Evolutionary conservation across 257 asterid species (phyloP).

Genomic region (Penstemon newberryi): DNA sequence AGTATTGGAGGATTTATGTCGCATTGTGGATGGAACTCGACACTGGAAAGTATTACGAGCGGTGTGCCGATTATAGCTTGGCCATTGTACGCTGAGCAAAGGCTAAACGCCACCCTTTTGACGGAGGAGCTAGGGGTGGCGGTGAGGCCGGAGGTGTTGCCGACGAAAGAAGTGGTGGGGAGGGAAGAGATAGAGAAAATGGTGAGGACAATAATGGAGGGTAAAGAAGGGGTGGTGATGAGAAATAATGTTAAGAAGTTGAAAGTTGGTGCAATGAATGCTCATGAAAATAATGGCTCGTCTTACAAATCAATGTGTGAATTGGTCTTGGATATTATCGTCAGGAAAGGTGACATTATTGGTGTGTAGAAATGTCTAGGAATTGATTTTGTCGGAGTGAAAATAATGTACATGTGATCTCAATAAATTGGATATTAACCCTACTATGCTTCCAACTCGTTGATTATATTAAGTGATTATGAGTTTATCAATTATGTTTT

Average conservation of each 20-base stretch:
- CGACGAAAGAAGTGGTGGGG: conserved; percentile 43
- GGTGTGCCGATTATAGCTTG: conserved; percentile 67
- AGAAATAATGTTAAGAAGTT: conserved; percentile 40
- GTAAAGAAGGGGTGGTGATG: conserved; percentile 30
- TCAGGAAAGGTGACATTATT: not conserved
- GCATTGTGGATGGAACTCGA: conserved; percentile 77
- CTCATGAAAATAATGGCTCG: conserved; percentile 36
- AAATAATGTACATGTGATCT: too few species aligned
- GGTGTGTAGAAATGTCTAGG: too few species aligned
- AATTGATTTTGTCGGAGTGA: too few species aligned
- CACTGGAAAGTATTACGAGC: conserved; percentile 46
- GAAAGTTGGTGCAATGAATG: conserved; percentile 37
- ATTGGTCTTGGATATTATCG: conserved; percentile 26
- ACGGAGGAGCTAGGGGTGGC: conserved; percentile 59
- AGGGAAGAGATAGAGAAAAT: conserved; percentile 53
- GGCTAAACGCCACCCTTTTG: conserved; percentile 52
- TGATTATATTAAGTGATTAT: too few species aligned
- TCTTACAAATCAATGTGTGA: conserved; percentile 39
- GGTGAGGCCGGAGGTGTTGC: conserved; percentile 41
- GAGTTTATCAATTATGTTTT: too few species aligned
- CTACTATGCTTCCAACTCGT: too few species aligned
- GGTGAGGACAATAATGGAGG: conserved; percentile 46
- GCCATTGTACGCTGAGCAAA: conserved; percentile 76
- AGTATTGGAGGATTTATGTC: conserved; percentile 59
- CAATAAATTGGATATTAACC: too few species aligned